A percentile compares a stretch with the other conserved stretches of the same genome.
phyloP scores from a whole-genome alignment of 805 yeast genomes.

The Yamadazyma endophytica region DNA sequence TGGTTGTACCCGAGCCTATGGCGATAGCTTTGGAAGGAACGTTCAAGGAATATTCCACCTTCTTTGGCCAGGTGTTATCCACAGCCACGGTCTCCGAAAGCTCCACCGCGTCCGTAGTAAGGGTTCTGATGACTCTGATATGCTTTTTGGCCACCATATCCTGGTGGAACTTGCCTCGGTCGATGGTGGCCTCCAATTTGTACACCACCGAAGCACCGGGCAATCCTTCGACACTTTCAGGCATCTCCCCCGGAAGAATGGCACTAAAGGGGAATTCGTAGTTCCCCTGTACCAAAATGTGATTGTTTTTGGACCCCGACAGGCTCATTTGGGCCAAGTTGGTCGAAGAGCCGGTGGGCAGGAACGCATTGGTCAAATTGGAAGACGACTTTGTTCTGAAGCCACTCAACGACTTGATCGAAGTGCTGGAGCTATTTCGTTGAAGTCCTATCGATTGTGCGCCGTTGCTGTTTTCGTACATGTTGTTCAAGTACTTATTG shows the following conservation, averaged over 20 bases:
- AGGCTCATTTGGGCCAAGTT: constrained; percentile 8
- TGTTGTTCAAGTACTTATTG: constrained; percentile 32
- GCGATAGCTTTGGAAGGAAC: constrained; percentile 88
- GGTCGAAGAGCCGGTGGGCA: constrained; percentile 10
- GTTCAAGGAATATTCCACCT: constrained; percentile 84
- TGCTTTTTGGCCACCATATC: constrained; percentile 65
- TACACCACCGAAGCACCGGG: constrained; percentile 74
- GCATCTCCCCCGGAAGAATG: constrained; percentile 75
- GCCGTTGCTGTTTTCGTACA: constrained; percentile 21
- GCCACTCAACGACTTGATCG: constrained; percentile 31
- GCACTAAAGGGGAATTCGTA: constrained; percentile 89
- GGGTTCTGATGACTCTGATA: constrained; percentile 76
- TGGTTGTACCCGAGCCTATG: constrained; percentile 73
- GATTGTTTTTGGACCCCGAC: constrained; percentile 15
- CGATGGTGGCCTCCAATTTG: constrained; percentile 73
- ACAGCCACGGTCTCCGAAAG: constrained; percentile 88
- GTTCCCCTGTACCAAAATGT: constrained; percentile 63
- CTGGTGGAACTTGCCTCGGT: constrained; percentile 72
- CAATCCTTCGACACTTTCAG: constrained; percentile 88
- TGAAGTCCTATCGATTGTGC: constrained; percentile 28
- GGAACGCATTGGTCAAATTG: constrained; percentile 14
- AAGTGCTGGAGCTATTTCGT: constrained; percentile 39
- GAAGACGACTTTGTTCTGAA: constrained; percentile 34
- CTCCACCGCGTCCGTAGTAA: constrained; percentile 84
- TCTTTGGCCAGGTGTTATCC: constrained; percentile 92